phyloP scores from a whole-genome alignment of 2,329 filamentous ascomycete genomes.

The Decorospora gaudefroyi region DNA sequence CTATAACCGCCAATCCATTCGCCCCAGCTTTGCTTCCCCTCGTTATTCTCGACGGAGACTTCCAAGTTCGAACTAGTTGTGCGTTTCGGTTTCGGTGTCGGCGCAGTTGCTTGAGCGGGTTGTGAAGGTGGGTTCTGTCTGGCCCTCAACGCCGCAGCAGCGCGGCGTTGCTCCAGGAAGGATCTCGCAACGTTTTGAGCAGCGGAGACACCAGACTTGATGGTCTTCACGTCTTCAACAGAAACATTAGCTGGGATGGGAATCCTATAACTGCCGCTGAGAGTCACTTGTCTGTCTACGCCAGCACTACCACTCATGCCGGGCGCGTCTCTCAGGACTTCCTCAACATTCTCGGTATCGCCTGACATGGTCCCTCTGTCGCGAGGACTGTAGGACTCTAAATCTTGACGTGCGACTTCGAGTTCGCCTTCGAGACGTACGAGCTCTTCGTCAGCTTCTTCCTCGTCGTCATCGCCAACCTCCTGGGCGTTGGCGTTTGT shows the following conservation, averaged over 20 bases:
- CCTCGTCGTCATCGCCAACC: conserved; percentile 17
- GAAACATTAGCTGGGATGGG: conserved; percentile 41
- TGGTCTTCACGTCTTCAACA: conserved; percentile 41
- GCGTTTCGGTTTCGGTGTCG: conserved; percentile 10
- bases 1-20: conserved; percentile 49
- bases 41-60: conserved; percentile 18
- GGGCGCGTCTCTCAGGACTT: conserved; percentile 30
- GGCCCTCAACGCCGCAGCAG: conserved; percentile 13
- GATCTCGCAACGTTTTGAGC: conserved; percentile 43
- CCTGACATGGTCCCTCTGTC: conserved; percentile 11
- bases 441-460: conserved; percentile 42
- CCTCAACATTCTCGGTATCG: conserved; percentile 34
- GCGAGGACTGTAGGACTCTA: conserved; percentile 32
- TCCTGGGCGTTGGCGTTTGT: conserved; percentile 23
- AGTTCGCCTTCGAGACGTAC: conserved; percentile 40
- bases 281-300: conserved; percentile 39
- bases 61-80: conserved; percentile 21
- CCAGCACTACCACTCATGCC: not conserved
- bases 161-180: conserved; percentile 40
- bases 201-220: conserved; percentile 42
- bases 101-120: not conserved
- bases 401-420: conserved; percentile 38
- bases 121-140: conserved; percentile 9
- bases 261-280: conserved; percentile 45
- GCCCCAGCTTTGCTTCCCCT: conserved; percentile 39